These are phyloP conservation scores for Elsinoe fawcettii DNA, from an alignment of 2,329 filamentous ascomycete genomes.

Conservation along the genomic window DNA sequence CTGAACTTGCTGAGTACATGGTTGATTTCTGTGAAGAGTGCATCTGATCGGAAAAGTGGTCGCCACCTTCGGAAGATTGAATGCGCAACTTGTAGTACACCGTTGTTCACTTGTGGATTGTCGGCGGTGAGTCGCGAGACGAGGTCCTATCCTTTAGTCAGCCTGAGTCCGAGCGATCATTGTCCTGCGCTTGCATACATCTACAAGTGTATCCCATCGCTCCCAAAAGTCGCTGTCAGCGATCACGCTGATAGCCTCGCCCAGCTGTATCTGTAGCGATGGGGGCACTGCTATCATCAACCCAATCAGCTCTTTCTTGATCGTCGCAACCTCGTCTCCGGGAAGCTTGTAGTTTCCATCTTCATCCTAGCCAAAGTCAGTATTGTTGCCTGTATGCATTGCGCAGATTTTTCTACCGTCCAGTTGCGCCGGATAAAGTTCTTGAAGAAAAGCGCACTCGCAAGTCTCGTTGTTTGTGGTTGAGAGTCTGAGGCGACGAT, in stretches of 20 bases:
- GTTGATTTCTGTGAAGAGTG: slow-evolving; percentile 89
- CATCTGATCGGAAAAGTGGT: slow-evolving; percentile 86
- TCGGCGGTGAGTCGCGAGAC: slow-evolving; percentile 76
- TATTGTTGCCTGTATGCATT: slow-evolving; percentile 10
- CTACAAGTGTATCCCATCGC: slow-evolving; percentile 90
- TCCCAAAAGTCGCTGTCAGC: slow-evolving; percentile 97
- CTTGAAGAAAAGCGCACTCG: slow-evolving; percentile 92
- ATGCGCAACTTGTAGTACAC: slow-evolving; percentile 92
- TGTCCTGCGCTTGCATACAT: slow-evolving; percentile 45
- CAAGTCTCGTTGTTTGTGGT: slow-evolving; percentile 70
- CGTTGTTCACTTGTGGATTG: slow-evolving; percentile 79
- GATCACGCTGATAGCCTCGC: slow-evolving; percentile 93
- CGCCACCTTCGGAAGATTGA: slow-evolving; percentile 97
- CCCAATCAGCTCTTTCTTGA: slow-evolving; percentile 91
- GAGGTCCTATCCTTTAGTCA: slow-evolving; percentile 55
- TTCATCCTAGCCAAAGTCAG: slow-evolving; percentile 55
- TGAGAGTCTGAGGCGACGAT: slow-evolving; percentile 72
- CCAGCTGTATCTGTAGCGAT: slow-evolving; percentile 84
- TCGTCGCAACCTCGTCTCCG: slow-evolving; percentile 71
- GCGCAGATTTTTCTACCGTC: slow-evolving; percentile 50
- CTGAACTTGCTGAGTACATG: slow-evolving; percentile 86
- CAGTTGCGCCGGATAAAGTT: slow-evolving; percentile 95
- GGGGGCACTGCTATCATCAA: slow-evolving; percentile 90
- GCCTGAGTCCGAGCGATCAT: not conserved
- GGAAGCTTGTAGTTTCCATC: slow-evolving; percentile 89